A percentile compares a stretch with the other conserved stretches of the same genome.
These are phyloP conservation scores for Austroboletus festivus DNA, from an alignment of 768 basidiomycete genomes.

Conservation along the genomic window DNA sequence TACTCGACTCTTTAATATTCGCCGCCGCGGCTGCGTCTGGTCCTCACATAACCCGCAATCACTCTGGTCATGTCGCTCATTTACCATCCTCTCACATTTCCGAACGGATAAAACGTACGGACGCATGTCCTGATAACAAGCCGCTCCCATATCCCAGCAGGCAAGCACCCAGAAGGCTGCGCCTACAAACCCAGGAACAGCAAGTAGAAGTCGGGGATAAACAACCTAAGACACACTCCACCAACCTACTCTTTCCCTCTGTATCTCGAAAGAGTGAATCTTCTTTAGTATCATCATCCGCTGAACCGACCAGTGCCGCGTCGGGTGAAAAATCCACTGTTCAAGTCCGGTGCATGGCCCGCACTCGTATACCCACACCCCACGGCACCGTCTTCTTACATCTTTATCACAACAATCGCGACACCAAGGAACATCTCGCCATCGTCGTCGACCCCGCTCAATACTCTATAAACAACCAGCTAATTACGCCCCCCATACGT, in stretches of 20 bases:
- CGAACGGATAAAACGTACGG: conserved; percentile 51
- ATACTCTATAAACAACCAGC: conserved; percentile 45
- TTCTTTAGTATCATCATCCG: conserved; percentile 29
- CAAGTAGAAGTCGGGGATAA: conserved; percentile 38
- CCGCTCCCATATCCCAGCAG: conserved; percentile 64
- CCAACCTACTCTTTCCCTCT: conserved; percentile 36
- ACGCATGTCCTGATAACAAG: conserved; percentile 41
- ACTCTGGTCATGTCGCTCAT: conserved; percentile 80
- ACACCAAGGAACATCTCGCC: conserved; percentile 93
- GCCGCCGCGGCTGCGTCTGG: conserved; percentile 73
- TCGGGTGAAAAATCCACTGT: conserved; percentile 25
- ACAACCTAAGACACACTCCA: conserved; percentile 45
- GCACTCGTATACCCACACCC: conserved; percentile 95
- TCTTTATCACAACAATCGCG: conserved; percentile 89
- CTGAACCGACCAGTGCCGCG: conserved; percentile 17
- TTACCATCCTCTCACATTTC: conserved; percentile 41
- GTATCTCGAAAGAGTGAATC: conserved; percentile 39
- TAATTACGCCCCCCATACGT: conserved; percentile 60
- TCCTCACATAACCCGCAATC: conserved; percentile 79
- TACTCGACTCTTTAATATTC: conserved; percentile 75
- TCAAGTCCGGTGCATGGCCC: conserved; percentile 91
- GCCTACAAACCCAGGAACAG: conserved; percentile 35
- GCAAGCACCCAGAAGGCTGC: conserved; percentile 69
- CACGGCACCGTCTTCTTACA: conserved; percentile 93
- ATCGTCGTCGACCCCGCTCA: conserved; percentile 93